Evolutionary conservation across 2,329 filamentous ascomycete species (phyloP).

Genomic region (Bipolaris gigantea): DNA sequence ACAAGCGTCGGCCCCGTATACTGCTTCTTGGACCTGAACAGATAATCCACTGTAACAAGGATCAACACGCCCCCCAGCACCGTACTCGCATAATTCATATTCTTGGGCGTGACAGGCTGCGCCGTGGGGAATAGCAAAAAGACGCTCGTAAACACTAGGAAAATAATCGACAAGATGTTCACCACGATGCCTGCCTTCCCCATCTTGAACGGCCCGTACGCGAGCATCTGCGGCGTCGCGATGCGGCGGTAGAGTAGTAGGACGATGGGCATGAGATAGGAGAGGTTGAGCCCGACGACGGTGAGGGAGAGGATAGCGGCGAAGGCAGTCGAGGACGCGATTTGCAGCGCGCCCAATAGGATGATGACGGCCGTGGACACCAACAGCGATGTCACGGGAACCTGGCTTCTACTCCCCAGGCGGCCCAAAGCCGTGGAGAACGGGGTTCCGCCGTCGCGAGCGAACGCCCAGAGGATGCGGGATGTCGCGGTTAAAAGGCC

Average conservation of each 20-base stretch:
- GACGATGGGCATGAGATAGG: slow-evolving; percentile 20
- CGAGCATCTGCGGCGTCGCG: slow-evolving; percentile 4
- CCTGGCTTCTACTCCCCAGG: slow-evolving; percentile 19
- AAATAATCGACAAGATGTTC: slow-evolving; percentile 18
- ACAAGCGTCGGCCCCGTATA: slow-evolving; percentile 1
- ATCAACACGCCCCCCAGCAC: slow-evolving; percentile 2
- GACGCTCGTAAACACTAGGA: slow-evolving; percentile 21
- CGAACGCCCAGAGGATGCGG: slow-evolving; percentile 32
- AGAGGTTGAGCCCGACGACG: slow-evolving; percentile 22
- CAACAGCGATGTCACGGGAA: slow-evolving; percentile 19
- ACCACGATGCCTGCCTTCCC: slow-evolving; percentile 16
- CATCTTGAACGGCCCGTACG: slow-evolving; percentile 13
- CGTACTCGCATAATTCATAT: slow-evolving; percentile 25
- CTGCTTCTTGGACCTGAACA: neutral
- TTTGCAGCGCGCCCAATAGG: slow-evolving; percentile 23
- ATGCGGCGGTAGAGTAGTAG: slow-evolving; percentile 18
- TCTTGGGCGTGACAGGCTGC: slow-evolving; percentile 18
- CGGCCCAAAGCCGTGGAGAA: slow-evolving; percentile 13
- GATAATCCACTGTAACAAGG: neutral
- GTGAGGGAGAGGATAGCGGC: slow-evolving; percentile 25
- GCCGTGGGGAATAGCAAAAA: slow-evolving; percentile 27
- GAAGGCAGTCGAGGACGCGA: slow-evolving; percentile 22
- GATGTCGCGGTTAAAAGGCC: slow-evolving; percentile 23
- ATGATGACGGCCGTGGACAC: slow-evolving; percentile 12
- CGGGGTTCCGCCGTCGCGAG: slow-evolving; percentile 41